phyloP scores from a whole-genome alignment of 768 basidiomycete species.

The Gyrodon lividus region DNA sequence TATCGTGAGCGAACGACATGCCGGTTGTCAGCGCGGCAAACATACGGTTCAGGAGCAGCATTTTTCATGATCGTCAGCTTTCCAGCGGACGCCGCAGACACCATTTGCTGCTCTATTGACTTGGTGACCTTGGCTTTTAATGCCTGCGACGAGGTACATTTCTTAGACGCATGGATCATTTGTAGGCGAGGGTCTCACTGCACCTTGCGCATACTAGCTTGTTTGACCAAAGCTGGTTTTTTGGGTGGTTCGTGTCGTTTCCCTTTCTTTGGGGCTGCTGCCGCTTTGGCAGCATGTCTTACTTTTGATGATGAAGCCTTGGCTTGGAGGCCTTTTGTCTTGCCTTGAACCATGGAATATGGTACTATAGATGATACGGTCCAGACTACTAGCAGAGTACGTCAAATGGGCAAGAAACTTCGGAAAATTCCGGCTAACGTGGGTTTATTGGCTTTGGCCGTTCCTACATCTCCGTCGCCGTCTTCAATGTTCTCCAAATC shows the following conservation, averaged over 20 bases:
- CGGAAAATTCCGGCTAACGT: slow-evolving; percentile 28
- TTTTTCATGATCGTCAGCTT: slow-evolving; percentile 93
- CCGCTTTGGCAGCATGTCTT: slow-evolving; percentile 63
- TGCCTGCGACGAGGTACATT: slow-evolving; percentile 43
- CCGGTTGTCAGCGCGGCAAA: neutral
- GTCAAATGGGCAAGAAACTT: neutral
- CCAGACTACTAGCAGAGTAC: no score
- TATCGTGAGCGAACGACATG: slow-evolving; percentile 2
- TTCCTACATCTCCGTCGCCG: slow-evolving; percentile 12
- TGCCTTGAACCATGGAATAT: slow-evolving; percentile 83
- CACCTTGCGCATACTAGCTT: slow-evolving; percentile 78
- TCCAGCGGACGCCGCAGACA: slow-evolving; percentile 82
- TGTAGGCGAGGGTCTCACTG: slow-evolving; percentile 7
- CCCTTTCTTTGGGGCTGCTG: slow-evolving; percentile 77
- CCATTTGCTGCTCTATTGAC: slow-evolving; percentile 91
- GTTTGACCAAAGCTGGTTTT: slow-evolving; percentile 68
- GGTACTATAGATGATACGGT: no score
- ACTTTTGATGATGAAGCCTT: slow-evolving; percentile 47
- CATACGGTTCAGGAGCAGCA: slow-evolving; percentile 34
- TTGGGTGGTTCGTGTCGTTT: slow-evolving; percentile 78
- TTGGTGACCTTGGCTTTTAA: slow-evolving; percentile 89
- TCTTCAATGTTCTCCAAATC: slow-evolving; percentile 44
- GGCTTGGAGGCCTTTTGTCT: slow-evolving; percentile 70
- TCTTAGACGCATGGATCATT: neutral
- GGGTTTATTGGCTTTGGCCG: slow-evolving; percentile 1